phyloP scores from a whole-genome alignment of 75 land plant species.

The Cryptomeria japonica region DNA sequence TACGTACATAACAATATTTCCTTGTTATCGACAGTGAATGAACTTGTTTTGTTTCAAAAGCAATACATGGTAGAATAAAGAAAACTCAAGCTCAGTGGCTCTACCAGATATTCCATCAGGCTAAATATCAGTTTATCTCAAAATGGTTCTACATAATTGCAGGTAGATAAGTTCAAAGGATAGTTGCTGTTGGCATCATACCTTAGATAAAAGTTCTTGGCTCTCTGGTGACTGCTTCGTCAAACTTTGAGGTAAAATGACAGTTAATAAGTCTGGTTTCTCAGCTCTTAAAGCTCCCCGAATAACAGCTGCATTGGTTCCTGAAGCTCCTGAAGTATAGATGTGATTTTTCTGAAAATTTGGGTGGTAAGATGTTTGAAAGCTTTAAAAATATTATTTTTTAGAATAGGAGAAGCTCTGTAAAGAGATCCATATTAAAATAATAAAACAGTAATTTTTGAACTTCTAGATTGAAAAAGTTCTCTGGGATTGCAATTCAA shows the following conservation, averaged over 20 bases:
- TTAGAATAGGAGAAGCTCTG: neutral
- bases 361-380: slow-evolving; percentile 1
- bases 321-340: slow-evolving; percentile 96
- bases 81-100: neutral
- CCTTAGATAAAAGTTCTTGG: slow-evolving; percentile 87
- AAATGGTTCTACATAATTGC: neutral
- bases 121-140: neutral
- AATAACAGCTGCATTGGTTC: slow-evolving; percentile 98
- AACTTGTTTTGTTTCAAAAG: neutral
- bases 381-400: neutral
- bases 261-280: slow-evolving; percentile 90
- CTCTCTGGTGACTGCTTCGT: slow-evolving; percentile 97
- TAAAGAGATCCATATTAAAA: neutral
- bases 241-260: slow-evolving; percentile 92
- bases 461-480: neutral
- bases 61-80: neutral
- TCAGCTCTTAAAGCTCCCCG: slow-evolving; percentile 98
- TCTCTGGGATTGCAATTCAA: neutral
- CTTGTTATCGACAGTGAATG: neutral
- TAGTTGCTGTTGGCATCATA: neutral
- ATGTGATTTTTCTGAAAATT: slow-evolving; percentile 91
- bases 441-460: neutral
- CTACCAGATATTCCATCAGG: neutral
- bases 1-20: neutral
- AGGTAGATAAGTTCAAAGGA: neutral